Conservation (phyloP, 2,329 filamentous ascomycete species). For the Trichoderma semiorbis region DNA sequence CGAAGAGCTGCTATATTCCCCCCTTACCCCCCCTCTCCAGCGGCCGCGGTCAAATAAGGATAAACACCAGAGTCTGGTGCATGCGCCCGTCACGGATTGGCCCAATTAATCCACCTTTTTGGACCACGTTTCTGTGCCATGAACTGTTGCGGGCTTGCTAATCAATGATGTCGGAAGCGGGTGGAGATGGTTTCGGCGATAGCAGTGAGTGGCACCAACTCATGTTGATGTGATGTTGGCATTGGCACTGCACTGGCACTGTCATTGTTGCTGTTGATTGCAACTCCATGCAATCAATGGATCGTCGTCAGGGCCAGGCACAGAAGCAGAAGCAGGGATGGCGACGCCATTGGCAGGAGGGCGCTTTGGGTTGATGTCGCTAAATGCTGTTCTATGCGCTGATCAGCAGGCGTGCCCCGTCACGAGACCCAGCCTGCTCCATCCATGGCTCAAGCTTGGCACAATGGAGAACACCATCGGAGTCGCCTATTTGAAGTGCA, state of each 20-base stretch:
- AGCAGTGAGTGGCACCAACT: background rate
- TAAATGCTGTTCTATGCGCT: conserved; percentile 8
- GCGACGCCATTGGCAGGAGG: background rate
- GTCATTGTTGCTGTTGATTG: background rate
- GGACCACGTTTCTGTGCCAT: conserved; percentile 1
- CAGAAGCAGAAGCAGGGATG: conserved; percentile 7
- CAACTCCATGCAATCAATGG: background rate
- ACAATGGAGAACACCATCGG: background rate
- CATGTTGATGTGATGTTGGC: background rate
- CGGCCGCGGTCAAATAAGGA: background rate
- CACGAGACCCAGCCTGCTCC: conserved; percentile 10
- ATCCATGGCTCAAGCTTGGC: conserved; percentile 3
- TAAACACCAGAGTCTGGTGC: background rate
- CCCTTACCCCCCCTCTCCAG: background rate
- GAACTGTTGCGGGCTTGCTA: background rate
- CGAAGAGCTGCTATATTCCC: background rate
- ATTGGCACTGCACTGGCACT: background rate
- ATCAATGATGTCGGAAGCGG: background rate
- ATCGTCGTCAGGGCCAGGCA: conserved; percentile 8
- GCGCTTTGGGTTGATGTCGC: conserved; percentile 2
- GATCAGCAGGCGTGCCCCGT: conserved; percentile 14
- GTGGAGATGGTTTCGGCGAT: background rate
- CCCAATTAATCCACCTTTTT: conserved; percentile 3
- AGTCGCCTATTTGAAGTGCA: background rate
- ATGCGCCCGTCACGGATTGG: background rate